Percentiles rank a stretch among this genome's conserved stretches.
Conservation (phyloP, 179 eudicot species). For the Spergularia azorica region DNA sequence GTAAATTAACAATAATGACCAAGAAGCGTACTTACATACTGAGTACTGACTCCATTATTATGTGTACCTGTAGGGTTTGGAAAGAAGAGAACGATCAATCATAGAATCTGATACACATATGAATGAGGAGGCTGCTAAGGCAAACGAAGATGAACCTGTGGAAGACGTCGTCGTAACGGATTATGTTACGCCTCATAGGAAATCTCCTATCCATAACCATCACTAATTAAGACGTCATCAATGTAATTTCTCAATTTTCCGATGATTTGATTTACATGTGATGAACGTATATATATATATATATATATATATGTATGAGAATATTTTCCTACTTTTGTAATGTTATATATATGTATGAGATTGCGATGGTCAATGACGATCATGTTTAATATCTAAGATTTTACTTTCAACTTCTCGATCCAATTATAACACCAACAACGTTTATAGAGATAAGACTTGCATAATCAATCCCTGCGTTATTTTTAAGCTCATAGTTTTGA, state of each 20-base stretch:
- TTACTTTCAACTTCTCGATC: no score
- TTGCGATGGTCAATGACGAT: no score
- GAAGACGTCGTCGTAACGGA: constrained; percentile 64
- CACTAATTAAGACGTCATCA: constrained; percentile 1
- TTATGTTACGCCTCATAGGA: constrained; percentile 68
- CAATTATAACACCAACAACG: no score
- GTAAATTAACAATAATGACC: no score
- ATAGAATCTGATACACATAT: constrained; percentile 30
- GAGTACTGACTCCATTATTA: no score
- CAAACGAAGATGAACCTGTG: constrained; percentile 26
- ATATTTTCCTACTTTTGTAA: not conserved
- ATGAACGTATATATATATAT: not conserved
- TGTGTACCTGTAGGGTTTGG: constrained; percentile 30
- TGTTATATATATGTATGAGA: no score
- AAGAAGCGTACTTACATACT: no score
- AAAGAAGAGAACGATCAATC: constrained; percentile 37
- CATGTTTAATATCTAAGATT: no score
- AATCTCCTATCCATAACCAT: constrained; percentile 67
- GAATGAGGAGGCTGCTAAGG: constrained; percentile 34
- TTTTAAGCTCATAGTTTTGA: no score
- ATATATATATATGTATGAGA: not conserved
- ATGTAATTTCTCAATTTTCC: not conserved
- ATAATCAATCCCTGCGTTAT: no score
- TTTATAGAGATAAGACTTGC: no score
- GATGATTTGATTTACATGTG: not conserved